Percentiles rank a stretch among this genome's conserved stretches.
These are phyloP conservation scores for Botrytis cinerea DNA, from an alignment of 2,329 filamentous ascomycete species.

Conservation along the genomic window DNA sequence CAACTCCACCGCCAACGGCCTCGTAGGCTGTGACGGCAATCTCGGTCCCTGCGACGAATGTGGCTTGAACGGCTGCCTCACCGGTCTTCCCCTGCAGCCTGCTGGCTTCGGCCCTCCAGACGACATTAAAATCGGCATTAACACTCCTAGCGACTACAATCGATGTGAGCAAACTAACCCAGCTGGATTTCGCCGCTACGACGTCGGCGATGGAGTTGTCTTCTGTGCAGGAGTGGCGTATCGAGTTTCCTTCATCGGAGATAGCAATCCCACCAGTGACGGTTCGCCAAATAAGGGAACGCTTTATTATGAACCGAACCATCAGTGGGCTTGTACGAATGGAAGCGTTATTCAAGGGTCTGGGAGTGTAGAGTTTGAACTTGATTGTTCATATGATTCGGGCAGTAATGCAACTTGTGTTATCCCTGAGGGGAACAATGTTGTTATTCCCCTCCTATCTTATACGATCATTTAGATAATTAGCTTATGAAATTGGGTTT, in stretches of 20 bases:
- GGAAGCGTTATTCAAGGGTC: neutral
- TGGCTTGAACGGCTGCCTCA: neutral
- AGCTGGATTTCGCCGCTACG: neutral
- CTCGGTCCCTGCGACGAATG: neutral
- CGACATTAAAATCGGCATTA: neutral
- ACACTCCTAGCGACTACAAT: neutral
- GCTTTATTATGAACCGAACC: neutral
- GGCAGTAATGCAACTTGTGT: constrained; percentile 5
- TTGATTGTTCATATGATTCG: constrained; percentile 6
- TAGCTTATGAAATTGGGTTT: neutral
- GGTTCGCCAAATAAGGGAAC: neutral
- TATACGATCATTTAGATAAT: neutral
- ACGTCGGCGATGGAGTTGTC: neutral
- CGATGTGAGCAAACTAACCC: neutral
- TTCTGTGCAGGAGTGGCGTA: constrained; percentile 10
- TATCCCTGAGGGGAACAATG: neutral
- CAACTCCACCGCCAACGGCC: neutral
- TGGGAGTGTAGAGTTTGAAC: neutral
- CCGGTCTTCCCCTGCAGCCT: neutral
- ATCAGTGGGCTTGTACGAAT: constrained; percentile 11
- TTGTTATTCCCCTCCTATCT: neutral
- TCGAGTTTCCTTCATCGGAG: neutral
- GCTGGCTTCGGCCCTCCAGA: neutral
- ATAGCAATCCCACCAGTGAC: neutral
- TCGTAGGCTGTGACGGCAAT: neutral